Base-by-base conservation (phyloP, 805 yeast genomes). In the Candida coleopterorum region DNA sequence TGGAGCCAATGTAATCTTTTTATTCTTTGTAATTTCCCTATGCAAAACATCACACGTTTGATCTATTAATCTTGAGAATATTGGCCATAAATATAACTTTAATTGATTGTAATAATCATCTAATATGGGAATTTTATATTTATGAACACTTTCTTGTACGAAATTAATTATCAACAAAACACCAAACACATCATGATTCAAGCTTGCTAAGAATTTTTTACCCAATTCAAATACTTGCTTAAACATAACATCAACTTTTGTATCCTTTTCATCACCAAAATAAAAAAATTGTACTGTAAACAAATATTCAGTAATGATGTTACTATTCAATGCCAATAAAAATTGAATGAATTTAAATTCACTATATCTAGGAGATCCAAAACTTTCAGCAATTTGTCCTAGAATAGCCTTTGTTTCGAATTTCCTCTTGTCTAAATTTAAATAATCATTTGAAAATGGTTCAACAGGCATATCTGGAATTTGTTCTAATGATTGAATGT, bases 371-470 rank as follows among this genome's bases (percentile, higher is more conserved):
- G 72, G 64, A 43, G 73, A 67, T 3, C 79, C 78, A 37, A 79
- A 80, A 11, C 80, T 74, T 55, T 88, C 96, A 0, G 96, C 95
- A 24, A 86, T 84, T 51, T 84, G 89, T 0, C 89, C 85, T 4
- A 84, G 76, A 64, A 88, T 76, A 0, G 82, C 89, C 75, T 79
- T 24, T 70, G 68, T 5, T 10, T 67, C 29, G 3, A 34, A 32
- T 14, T 86, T 58, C 42, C 97, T 62, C 43, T 74, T 76, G 9
- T 79, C 79, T 7, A 81, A 53, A 36, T 47, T 55, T 10, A 65
- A 62, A 48, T 81, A 83, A 29, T 81, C 89, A 23, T 35, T 10
- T 0, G 88, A 87, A 34, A 84, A 60, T 39, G 64, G 70, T 43
- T 81, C 93, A 7, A 81, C 74, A 16, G 60, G 60, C 35, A 70